Evolutionary conservation across 208 protist genomes (phyloP).

Genomic region (Acanthamoeba culbertsoni): DNA sequence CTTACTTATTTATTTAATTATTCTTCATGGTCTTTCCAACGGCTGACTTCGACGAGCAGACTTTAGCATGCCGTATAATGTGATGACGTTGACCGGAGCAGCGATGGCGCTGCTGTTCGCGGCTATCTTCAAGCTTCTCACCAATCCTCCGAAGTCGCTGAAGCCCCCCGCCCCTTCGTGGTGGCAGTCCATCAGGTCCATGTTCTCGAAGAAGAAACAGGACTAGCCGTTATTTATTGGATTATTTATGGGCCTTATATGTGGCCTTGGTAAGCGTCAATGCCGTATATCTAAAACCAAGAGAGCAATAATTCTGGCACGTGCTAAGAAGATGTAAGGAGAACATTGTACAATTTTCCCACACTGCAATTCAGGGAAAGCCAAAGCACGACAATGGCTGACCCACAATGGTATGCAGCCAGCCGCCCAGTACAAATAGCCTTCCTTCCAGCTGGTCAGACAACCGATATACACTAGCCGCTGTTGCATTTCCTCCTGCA

Average conservation of each 20-base stretch:
- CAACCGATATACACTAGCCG: too few relatives aligned
- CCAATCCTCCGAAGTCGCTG: background rate
- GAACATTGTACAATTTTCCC: too few relatives aligned
- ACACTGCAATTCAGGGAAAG: too few relatives aligned
- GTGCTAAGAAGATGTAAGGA: too few relatives aligned
- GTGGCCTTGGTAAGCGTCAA: too few relatives aligned
- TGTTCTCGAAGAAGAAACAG: background rate
- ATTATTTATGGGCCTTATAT: background rate
- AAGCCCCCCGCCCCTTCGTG: background rate
- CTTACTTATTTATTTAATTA: background rate
- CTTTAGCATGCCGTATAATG: constrained; percentile 66
- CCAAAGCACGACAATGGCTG: too few relatives aligned
- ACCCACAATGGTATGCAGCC: too few relatives aligned
- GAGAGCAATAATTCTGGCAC: too few relatives aligned
- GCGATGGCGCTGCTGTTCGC: constrained; percentile 48
- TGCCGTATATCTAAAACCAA: too few relatives aligned
- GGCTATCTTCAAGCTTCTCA: constrained; percentile 60
- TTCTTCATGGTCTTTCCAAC: background rate
- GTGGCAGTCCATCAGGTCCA: background rate
- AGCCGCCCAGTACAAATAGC: too few relatives aligned
- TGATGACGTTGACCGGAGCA: constrained; percentile 51
- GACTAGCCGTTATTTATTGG: background rate
- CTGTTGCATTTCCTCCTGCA: too few relatives aligned
- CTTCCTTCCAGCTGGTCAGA: too few relatives aligned
- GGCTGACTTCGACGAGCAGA: constrained; percentile 4